Evolutionary conservation across 106 monocot genomes (phyloP).

Genomic region (Acorus calamus): DNA sequence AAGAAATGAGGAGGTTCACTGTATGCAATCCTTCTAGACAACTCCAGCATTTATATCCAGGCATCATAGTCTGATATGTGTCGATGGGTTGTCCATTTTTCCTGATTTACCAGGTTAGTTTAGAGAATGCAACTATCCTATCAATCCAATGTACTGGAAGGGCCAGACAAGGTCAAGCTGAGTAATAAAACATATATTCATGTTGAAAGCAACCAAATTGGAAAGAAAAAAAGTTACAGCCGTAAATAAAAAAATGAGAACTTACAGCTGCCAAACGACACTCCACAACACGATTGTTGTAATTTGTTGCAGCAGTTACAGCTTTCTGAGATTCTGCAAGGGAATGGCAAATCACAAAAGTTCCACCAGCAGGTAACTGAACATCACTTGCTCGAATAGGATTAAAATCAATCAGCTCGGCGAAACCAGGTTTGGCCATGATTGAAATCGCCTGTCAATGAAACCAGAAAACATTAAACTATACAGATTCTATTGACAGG

Average conservation of each 20-base stretch:
- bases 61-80: no score
- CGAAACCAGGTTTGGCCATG: constrained; percentile 96
- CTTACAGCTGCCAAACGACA: constrained; percentile 93
- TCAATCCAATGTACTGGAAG: no score
- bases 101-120: no score
- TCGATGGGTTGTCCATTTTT: no score
- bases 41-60: no score
- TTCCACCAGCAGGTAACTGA: constrained; percentile 76
- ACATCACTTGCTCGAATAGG: constrained; percentile 91
- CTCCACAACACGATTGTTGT: constrained; percentile 95
- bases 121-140: no score
- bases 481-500: no score
- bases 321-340: constrained; percentile 95
- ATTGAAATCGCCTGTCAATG: constrained; percentile 77
- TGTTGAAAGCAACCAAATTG: background rate
- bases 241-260: constrained; percentile 3
- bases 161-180: no score
- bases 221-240: background rate
- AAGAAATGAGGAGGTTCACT: no score
- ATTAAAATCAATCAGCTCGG: constrained; percentile 94
- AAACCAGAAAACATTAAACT: background rate
- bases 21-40: no score
- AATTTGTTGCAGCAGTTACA: constrained; percentile 89
- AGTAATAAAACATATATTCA: background rate
- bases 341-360: constrained; percentile 88